Conservation (phyloP, 2,329 filamentous ascomycete genomes). For the Ciborinia camelliae region DNA sequence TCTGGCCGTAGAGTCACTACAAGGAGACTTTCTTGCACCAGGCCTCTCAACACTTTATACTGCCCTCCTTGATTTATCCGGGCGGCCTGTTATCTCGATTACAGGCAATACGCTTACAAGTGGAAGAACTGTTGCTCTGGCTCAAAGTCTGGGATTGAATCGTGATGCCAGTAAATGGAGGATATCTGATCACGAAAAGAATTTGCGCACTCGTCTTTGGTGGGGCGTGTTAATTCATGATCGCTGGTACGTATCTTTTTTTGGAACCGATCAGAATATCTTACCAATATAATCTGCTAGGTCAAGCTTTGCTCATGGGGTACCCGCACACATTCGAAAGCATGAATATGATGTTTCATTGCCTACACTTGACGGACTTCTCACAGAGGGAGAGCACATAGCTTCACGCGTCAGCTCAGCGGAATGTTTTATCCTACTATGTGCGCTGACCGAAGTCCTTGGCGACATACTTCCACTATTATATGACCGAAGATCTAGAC, state of each 20-base stretch:
- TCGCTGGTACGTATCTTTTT: conserved; percentile 44
- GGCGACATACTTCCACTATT: not conserved
- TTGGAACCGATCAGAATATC: not conserved
- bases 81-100: conserved; percentile 57
- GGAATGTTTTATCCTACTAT: conserved; percentile 2
- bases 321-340: conserved; percentile 23
- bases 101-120: conserved; percentile 54
- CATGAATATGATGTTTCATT: conserved; percentile 29
- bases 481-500: not conserved
- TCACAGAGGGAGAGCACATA: not conserved
- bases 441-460: not conserved
- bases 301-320: conserved; percentile 31
- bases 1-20: conserved; percentile 56
- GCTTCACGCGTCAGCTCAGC: not conserved
- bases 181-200: conserved; percentile 50
- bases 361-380: conserved; percentile 23
- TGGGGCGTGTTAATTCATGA: conserved; percentile 55
- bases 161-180: conserved; percentile 51
- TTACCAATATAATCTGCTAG: conserved; percentile 16
- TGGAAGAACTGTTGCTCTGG: conserved; percentile 50
- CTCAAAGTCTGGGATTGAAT: conserved; percentile 54
- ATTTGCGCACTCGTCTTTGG: conserved; percentile 52
- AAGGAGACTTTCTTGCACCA: conserved; percentile 57
- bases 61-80: conserved; percentile 56
- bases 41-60: conserved; percentile 57